phyloP scores from a whole-genome alignment of 371 early-diverging fungal species.

The Mucor saturninus region DNA sequence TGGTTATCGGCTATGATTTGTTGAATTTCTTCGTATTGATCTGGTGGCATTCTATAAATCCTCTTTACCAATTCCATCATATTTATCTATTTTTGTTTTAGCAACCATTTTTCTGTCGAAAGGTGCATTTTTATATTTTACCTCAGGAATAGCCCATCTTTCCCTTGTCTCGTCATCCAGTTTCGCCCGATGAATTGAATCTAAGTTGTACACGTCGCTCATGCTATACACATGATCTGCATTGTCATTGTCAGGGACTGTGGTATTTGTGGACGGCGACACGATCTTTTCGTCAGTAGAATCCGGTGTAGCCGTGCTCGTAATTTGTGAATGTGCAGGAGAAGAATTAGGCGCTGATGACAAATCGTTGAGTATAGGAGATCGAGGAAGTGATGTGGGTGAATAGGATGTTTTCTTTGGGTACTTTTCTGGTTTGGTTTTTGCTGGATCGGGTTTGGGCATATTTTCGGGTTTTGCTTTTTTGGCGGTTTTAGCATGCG shows the following conservation, averaged over 20 bases:
- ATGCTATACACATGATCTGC: slow-evolving; percentile 38
- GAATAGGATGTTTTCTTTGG: slow-evolving; percentile 6
- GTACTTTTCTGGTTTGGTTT: slow-evolving; percentile 3
- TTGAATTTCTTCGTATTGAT: slow-evolving; percentile 34
- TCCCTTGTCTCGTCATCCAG: slow-evolving; percentile 27
- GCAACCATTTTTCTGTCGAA: background rate
- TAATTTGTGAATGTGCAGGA: slow-evolving; percentile 10
- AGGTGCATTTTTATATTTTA: slow-evolving; percentile 11
- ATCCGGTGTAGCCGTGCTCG: slow-evolving; percentile 3
- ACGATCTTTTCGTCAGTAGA: background rate
- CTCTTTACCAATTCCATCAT: slow-evolving; percentile 46
- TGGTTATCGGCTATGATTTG: slow-evolving; percentile 32
- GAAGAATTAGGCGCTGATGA: slow-evolving; percentile 12
- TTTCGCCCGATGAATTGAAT: slow-evolving; percentile 39
- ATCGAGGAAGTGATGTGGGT: background rate
- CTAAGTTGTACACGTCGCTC: slow-evolving; percentile 34
- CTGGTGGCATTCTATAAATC: slow-evolving; percentile 32
- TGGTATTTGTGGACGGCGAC: background rate
- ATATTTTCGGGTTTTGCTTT: slow-evolving; percentile 19
- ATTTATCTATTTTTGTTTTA: slow-evolving; percentile 19
- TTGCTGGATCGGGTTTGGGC: background rate
- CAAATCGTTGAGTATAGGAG: slow-evolving; percentile 2
- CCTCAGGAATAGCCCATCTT: slow-evolving; percentile 52
- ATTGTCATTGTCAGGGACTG: background rate
- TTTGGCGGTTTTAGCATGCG: slow-evolving; percentile 8